Percentiles rank a stretch among this genome's conserved stretches.
These are phyloP conservation scores for Pyracantha coccinea DNA, from an alignment of 331 rosid genomes.

Conservation along the genomic window DNA sequence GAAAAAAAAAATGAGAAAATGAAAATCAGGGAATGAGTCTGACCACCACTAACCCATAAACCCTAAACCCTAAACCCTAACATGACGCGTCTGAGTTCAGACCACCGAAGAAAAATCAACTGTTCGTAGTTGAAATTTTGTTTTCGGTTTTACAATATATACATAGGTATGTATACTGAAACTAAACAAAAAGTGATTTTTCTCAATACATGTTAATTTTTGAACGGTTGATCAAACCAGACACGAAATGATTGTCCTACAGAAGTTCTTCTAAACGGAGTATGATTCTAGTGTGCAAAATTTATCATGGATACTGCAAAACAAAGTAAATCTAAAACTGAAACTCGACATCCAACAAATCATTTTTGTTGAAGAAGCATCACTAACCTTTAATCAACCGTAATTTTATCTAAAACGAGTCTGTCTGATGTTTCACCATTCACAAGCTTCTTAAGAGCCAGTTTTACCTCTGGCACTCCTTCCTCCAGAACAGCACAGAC, in stretches of 20 bases:
- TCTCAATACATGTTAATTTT: neutral
- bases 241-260: neutral
- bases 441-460: constrained; percentile 69
- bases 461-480: constrained; percentile 69
- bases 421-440: constrained; percentile 48
- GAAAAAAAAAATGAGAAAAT: too few relatives aligned
- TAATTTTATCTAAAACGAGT: constrained; percentile 48
- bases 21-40: too few relatives aligned
- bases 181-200: neutral
- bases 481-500: constrained; percentile 87
- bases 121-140: neutral
- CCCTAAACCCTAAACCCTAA: neutral
- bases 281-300: neutral
- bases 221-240: neutral
- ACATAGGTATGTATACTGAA: neutral
- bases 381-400: constrained; percentile 31
- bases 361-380: neutral
- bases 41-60: neutral
- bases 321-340: neutral
- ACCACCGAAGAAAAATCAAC: neutral
- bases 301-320: neutral
- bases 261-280: neutral
- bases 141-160: neutral
- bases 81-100: neutral
- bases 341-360: neutral